A percentile compares a stretch with the other conserved stretches of the same genome.
These are phyloP conservation scores for Maudiozyma serrabonitensis DNA, from an alignment of 805 yeast genomes.

Conservation along the genomic window DNA sequence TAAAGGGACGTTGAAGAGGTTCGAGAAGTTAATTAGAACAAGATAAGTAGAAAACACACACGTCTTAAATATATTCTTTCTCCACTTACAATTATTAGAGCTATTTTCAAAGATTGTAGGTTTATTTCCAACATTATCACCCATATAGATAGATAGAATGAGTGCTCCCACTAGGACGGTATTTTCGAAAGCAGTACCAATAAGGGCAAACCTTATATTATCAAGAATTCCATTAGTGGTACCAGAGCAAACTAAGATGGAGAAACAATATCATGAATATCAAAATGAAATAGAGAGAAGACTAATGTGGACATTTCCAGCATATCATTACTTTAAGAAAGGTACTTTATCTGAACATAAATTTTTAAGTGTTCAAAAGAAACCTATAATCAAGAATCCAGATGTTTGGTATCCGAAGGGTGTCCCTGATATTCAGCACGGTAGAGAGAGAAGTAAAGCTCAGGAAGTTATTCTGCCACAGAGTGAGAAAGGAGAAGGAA, in stretches of 20 bases:
- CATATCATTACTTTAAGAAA: conserved; percentile 79
- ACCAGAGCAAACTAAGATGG: conserved; percentile 63
- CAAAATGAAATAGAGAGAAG: conserved; percentile 81
- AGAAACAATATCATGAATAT: conserved; percentile 65
- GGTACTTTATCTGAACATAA: conserved; percentile 85
- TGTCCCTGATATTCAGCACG: conserved; percentile 73
- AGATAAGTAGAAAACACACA: no score
- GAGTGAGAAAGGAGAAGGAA: conserved; percentile 36
- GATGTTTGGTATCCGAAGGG: conserved; percentile 77
- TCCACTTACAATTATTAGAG: no score
- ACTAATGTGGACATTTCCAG: conserved; percentile 96
- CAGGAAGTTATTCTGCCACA: conserved; percentile 73
- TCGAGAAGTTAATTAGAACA: no score
- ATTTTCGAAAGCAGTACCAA: conserved; percentile 1
- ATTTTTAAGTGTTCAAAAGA: conserved; percentile 63
- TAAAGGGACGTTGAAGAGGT: no score
- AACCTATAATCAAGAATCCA: conserved; percentile 63
- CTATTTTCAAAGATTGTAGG: no score
- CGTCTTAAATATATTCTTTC: no score
- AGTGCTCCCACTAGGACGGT: conserved; percentile 1
- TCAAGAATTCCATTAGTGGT: conserved; percentile 82
- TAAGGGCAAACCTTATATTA: conserved; percentile 50
- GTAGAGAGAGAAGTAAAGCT: conserved; percentile 78
- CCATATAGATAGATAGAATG: neutral
- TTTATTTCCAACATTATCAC: no score